Conservation (phyloP, 352 stramenopile species). For the Phytophthora sojae region DNA sequence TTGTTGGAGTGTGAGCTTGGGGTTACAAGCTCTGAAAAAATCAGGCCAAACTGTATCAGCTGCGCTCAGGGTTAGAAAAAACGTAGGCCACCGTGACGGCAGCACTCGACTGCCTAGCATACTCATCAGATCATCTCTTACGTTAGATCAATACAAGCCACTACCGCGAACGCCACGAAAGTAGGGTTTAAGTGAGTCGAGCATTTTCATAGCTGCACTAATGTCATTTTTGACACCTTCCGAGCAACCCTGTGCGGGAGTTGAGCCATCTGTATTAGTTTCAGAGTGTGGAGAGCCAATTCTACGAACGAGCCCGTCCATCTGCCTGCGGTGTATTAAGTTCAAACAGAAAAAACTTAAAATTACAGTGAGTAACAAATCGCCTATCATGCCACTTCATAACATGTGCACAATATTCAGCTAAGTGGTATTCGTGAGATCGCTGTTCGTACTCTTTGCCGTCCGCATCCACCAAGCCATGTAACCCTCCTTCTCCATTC, state of each 20-base stretch:
- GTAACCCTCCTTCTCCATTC: conserved; percentile 19
- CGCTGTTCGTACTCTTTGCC: conserved; percentile 6
- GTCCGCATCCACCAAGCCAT: not conserved
- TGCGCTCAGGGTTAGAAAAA: conserved; percentile 32
- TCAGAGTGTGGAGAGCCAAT: not conserved
- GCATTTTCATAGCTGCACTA: not conserved
- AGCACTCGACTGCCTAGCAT: conserved; percentile 14
- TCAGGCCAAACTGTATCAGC: conserved; percentile 36
- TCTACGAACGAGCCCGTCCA: conserved; percentile 27
- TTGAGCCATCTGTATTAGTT: not conserved
- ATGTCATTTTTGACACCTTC: not conserved
- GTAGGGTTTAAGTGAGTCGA: conserved; percentile 3
- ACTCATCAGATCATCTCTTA: conserved; percentile 5
- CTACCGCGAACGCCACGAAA: not conserved
- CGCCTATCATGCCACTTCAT: conserved; percentile 23
- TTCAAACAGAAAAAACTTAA: conserved; percentile 38
- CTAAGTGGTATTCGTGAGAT: conserved; percentile 15
- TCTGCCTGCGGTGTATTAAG: conserved; percentile 33
- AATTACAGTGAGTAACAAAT: conserved; percentile 22
- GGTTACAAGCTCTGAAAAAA: conserved; percentile 30
- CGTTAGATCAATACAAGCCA: conserved; percentile 3
- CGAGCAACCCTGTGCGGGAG: not conserved
- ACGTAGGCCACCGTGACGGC: conserved; percentile 20
- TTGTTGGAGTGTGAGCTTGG: not conserved
- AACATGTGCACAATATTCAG: conserved; percentile 26